phyloP scores from a whole-genome alignment of 768 basidiomycete genomes.

The Pulveroboletus sp. region DNA sequence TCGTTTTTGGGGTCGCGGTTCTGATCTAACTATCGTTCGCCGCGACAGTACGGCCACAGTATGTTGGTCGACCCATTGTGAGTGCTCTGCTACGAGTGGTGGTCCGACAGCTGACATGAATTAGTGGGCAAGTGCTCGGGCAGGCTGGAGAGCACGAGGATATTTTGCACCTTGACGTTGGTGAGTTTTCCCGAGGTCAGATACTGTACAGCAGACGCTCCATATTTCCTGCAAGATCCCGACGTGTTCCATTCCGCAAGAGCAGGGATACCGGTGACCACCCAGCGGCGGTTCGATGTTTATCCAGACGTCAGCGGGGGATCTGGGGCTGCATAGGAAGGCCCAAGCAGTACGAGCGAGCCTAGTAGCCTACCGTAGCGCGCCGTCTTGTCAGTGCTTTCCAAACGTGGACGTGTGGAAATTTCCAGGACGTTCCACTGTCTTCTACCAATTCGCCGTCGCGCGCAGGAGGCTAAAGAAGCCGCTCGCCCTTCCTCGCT shows the following conservation, averaged over 20 bases:
- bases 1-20: conserved; percentile 1
- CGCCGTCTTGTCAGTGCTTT: neutral
- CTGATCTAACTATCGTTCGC: neutral
- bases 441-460: conserved; percentile 28
- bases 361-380: too few species aligned
- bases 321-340: neutral
- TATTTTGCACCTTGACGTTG: conserved; percentile 77
- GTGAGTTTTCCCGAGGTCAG: conserved; percentile 40
- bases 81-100: conserved; percentile 24
- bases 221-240: conserved; percentile 49
- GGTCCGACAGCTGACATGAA: conserved; percentile 6
- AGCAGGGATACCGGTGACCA: conserved; percentile 85
- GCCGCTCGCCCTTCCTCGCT: conserved; percentile 12
- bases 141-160: conserved; percentile 75
- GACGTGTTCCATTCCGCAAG: conserved; percentile 60
- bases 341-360: too few species aligned
- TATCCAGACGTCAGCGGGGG: conserved; percentile 65
- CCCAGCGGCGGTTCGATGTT: conserved; percentile 88
- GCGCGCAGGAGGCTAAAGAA: conserved; percentile 26
- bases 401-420: conserved; percentile 23
- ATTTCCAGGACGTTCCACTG: conserved; percentile 33
- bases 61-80: conserved; percentile 89
- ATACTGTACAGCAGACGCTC: neutral
- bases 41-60: conserved; percentile 77
- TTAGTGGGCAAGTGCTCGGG: conserved; percentile 67